Conservation (phyloP, 2,329 filamentous ascomycete species). For the Penicillium corylophilum region DNA sequence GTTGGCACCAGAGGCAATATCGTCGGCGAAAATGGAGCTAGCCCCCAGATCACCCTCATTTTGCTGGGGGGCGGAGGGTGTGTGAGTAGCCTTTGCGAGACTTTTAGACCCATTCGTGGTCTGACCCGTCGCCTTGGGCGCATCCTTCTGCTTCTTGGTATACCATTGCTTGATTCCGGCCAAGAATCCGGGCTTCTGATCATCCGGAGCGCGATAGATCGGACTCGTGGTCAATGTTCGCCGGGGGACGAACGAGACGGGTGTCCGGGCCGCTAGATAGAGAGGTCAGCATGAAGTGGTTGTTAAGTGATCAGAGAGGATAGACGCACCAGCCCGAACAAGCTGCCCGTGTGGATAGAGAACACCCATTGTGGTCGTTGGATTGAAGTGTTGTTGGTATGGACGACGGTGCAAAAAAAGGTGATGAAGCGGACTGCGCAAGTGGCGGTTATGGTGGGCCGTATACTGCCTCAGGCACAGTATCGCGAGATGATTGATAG, state of each 20-base stretch:
- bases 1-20: slow-evolving; percentile 27
- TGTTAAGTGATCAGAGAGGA: not conserved
- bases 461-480: slow-evolving; percentile 14
- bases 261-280: slow-evolving; percentile 31
- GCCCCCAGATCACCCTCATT: slow-evolving; percentile 36
- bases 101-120: slow-evolving; percentile 13
- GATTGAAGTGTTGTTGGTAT: slow-evolving; percentile 19
- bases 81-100: slow-evolving; percentile 27
- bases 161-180: not conserved
- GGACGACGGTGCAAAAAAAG: slow-evolving; percentile 32
- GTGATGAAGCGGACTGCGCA: slow-evolving; percentile 23
- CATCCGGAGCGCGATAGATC: slow-evolving; percentile 31
- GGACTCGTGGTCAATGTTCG: slow-evolving; percentile 37
- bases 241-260: slow-evolving; percentile 34
- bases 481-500: slow-evolving; percentile 22
- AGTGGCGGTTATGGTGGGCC: slow-evolving; percentile 19
- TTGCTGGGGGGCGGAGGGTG: slow-evolving; percentile 30
- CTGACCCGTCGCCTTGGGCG: too few species aligned
- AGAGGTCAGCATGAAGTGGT: not conserved
- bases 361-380: slow-evolving; percentile 42
- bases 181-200: slow-evolving; percentile 25
- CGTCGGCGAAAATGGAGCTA: slow-evolving; percentile 45
- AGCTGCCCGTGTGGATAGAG: slow-evolving; percentile 40
- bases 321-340: slow-evolving; percentile 36
- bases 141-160: not conserved